phyloP scores from a whole-genome alignment of 768 basidiomycete genomes.

The Agrocybe pediades region DNA sequence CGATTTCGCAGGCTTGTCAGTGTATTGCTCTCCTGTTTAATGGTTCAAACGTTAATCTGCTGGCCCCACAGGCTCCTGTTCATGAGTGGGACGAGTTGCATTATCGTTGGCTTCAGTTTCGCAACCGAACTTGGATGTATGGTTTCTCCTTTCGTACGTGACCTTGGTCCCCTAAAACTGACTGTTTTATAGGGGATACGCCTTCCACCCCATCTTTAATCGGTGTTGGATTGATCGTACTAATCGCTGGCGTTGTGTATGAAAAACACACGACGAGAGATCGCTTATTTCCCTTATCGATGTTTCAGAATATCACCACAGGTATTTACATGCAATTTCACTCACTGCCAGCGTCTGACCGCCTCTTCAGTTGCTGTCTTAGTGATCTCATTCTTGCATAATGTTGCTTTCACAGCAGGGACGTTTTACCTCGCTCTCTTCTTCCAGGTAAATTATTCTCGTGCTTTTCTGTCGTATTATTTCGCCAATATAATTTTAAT shows the following conservation, averaged over 20 bases:
- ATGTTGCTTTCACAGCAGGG: slow-evolving; percentile 80
- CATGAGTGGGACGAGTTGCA: slow-evolving; percentile 71
- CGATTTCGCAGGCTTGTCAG: slow-evolving; percentile 81
- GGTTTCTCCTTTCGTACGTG: slow-evolving; percentile 25
- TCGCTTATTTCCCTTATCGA: slow-evolving; percentile 67
- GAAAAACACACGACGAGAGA: slow-evolving; percentile 70
- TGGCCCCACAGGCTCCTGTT: slow-evolving; percentile 57
- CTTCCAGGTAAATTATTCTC: slow-evolving; percentile 60
- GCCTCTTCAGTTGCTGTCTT: slow-evolving; percentile 58
- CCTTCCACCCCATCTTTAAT: slow-evolving; percentile 65
- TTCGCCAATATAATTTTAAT: slow-evolving; percentile 6
- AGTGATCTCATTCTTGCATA: slow-evolving; percentile 75
- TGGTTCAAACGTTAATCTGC: background rate
- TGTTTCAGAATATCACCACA: slow-evolving; percentile 61
- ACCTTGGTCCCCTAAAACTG: slow-evolving; percentile 11
- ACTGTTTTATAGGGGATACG: slow-evolving; percentile 53
- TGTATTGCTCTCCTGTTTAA: slow-evolving; percentile 10
- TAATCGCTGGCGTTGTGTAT: slow-evolving; percentile 64
- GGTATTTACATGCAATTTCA: too few relatives aligned
- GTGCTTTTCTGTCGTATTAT: slow-evolving; percentile 12
- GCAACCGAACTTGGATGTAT: slow-evolving; percentile 70
- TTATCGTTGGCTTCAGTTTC: slow-evolving; percentile 82
- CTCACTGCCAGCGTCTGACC: slow-evolving; percentile 17
- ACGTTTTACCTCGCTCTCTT: slow-evolving; percentile 86
- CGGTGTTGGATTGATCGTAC: slow-evolving; percentile 51